Percentiles rank a stretch among this genome's conserved stretches.
These are phyloP conservation scores for Mycosphaerella arachidis DNA, from an alignment of 2,329 filamentous ascomycete genomes.

Conservation along the genomic window DNA sequence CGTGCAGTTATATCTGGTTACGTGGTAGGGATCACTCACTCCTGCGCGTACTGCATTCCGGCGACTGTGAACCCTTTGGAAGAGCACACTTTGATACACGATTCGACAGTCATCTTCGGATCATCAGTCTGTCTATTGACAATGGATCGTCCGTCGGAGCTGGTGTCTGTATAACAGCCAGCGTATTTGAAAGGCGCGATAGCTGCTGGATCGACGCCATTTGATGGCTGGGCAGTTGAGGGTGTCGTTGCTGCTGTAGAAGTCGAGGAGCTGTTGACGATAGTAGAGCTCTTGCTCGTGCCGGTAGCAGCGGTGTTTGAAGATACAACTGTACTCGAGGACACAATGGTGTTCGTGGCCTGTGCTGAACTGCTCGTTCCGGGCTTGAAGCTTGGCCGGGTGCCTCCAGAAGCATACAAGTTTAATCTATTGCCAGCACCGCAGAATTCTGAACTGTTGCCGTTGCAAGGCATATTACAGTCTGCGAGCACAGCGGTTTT, in stretches of 20 bases:
- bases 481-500: constrained; percentile 17
- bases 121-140: constrained; percentile 15
- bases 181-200: constrained; percentile 22
- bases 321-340: background rate
- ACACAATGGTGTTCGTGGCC: background rate
- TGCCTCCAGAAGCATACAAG: constrained; percentile 23
- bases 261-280: background rate
- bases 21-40: background rate
- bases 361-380: constrained; percentile 10
- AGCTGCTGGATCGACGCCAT: constrained; percentile 23
- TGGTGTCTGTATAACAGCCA: constrained; percentile 28
- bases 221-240: constrained; percentile 18
- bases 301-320: background rate
- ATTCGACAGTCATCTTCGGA: constrained; percentile 20
- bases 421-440: constrained; percentile 27
- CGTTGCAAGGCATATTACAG: constrained; percentile 30
- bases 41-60: constrained; percentile 28
- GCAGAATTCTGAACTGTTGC: constrained; percentile 29
- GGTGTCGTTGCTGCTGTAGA: background rate
- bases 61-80: constrained; percentile 31
- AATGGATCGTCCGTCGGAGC: constrained; percentile 19
- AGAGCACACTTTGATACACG: constrained; percentile 28
- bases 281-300: background rate
- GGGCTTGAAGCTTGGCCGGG: constrained; percentile 14
- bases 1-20: background rate